Conservation (phyloP, 2,329 filamentous ascomycete species). For the Cercospora zeina region DNA sequence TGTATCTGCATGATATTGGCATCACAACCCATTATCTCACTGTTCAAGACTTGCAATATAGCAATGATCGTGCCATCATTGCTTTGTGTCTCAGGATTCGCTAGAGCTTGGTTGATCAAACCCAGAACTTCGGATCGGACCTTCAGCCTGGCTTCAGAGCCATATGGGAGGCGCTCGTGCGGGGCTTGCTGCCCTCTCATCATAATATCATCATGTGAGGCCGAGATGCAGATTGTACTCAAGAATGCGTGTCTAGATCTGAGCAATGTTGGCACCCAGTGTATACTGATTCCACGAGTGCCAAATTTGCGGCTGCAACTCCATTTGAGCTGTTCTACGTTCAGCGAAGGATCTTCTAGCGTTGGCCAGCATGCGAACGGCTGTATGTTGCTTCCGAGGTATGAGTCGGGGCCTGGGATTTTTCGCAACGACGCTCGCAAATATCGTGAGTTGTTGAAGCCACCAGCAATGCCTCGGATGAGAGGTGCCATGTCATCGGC, state of each 20-base stretch:
- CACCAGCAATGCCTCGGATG: slow-evolving; percentile 23
- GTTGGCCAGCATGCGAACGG: slow-evolving; percentile 34
- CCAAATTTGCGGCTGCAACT: slow-evolving; percentile 37
- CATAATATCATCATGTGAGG: slow-evolving; percentile 41
- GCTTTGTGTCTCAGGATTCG: slow-evolving; percentile 31
- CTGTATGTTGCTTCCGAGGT: slow-evolving; percentile 25
- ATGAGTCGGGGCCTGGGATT: slow-evolving; percentile 24
- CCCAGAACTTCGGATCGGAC: slow-evolving; percentile 31
- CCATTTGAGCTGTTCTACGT: slow-evolving; percentile 36
- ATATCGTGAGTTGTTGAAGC: slow-evolving; percentile 26
- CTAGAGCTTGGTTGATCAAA: slow-evolving; percentile 36
- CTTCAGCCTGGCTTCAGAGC: slow-evolving; percentile 29
- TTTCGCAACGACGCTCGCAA: slow-evolving; percentile 20
- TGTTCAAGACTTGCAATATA: slow-evolving; percentile 38
- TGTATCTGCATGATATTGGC: slow-evolving; percentile 32
- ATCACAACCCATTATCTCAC: slow-evolving; percentile 38
- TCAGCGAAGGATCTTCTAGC: slow-evolving; percentile 27
- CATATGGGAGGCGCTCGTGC: slow-evolving; percentile 23
- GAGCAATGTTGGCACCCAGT: slow-evolving; percentile 37
- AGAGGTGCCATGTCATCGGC: slow-evolving; percentile 23
- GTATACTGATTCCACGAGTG: slow-evolving; percentile 30
- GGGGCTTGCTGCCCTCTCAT: slow-evolving; percentile 26
- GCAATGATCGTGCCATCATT: slow-evolving; percentile 38
- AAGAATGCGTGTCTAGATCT: slow-evolving; percentile 35
- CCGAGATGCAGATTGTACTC: slow-evolving; percentile 38